These are phyloP conservation scores for Penicillium soppii DNA, from an alignment of 495 filamentous ascomycete species.

Conservation along the genomic window DNA sequence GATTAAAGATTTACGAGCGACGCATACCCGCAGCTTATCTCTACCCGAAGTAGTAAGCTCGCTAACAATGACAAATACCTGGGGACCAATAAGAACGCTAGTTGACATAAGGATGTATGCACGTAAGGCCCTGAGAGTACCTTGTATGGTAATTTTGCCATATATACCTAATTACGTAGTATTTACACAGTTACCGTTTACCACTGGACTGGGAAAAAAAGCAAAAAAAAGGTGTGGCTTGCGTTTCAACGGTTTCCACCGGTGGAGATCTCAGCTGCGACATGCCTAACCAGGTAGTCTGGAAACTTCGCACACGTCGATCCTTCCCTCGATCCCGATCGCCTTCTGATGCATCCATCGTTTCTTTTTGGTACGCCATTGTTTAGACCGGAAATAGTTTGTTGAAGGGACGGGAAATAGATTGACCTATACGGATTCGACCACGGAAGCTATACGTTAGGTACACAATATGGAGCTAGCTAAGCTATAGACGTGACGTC, in stretches of 20 bases:
- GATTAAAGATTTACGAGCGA: constrained; percentile 1
- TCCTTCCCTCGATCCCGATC: constrained; percentile 20
- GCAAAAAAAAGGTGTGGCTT: constrained; percentile 28
- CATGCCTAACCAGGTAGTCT: constrained; percentile 16
- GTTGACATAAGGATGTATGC: neutral
- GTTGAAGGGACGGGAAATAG: constrained; percentile 21
- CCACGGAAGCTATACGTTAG: too few relatives aligned
- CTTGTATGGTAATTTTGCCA: too few relatives aligned
- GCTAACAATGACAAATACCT: constrained; percentile 41
- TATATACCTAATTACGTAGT: too few relatives aligned
- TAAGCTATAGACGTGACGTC: constrained; percentile 1
- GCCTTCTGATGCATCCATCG: constrained; percentile 11
- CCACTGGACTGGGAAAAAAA: neutral
- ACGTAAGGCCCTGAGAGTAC: neutral
- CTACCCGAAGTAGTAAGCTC: constrained; percentile 17
- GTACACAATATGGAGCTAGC: too few relatives aligned
- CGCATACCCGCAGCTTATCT: constrained; percentile 31
- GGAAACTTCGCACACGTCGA: constrained; percentile 23
- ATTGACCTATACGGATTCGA: constrained; percentile 19
- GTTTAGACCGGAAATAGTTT: constrained; percentile 17
- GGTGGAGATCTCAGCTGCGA: constrained; percentile 18
- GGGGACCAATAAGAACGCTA: constrained; percentile 15
- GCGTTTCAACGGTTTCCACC: constrained; percentile 32
- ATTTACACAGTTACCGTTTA: neutral
- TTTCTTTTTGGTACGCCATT: constrained; percentile 11